These are phyloP conservation scores for Moringa oleifera DNA, from an alignment of 345 rosid genomes.

Conservation along the genomic window DNA sequence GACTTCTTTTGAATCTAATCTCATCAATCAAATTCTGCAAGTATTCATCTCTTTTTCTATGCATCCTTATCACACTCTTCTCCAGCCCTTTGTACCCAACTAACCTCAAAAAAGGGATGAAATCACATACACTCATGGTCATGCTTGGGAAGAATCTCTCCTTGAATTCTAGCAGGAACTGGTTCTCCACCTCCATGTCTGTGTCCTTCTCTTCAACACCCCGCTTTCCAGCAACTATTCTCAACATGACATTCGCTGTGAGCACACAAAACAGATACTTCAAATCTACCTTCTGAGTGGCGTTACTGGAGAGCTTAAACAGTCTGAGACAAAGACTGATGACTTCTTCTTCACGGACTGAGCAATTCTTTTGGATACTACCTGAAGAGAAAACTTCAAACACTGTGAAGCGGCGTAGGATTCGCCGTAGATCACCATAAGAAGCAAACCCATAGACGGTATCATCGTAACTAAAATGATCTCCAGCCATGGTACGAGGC, in stretches of 20 bases:
- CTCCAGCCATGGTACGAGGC: conserved; percentile 25
- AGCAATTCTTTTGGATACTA: conserved; percentile 17
- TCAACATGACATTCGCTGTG: conserved; percentile 24
- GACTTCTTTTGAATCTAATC: conserved; percentile 21
- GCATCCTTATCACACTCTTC: conserved; percentile 32
- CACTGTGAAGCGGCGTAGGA: conserved; percentile 27
- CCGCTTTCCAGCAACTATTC: conserved; percentile 23
- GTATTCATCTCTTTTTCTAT: conserved; percentile 37
- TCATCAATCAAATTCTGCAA: conserved; percentile 35
- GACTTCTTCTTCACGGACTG: conserved; percentile 30
- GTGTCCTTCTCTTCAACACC: conserved; percentile 13
- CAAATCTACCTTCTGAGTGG: conserved; percentile 23
- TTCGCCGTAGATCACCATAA: conserved; percentile 32
- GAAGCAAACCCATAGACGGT: conserved; percentile 18
- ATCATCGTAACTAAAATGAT: conserved; percentile 23
- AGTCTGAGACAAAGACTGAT: conserved; percentile 17
- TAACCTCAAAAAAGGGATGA: conserved; percentile 38
- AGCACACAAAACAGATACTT: conserved; percentile 19
- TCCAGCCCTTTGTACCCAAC: conserved; percentile 45
- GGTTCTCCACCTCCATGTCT: conserved; percentile 29
- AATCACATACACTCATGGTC: conserved; percentile 34
- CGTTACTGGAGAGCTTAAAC: conserved; percentile 5
- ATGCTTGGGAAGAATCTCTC: conserved; percentile 30
- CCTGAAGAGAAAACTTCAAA: conserved; percentile 27
- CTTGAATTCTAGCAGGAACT: conserved; percentile 34